Conservation (phyloP, 164 flowering plant species). For the Cinnamomum chago region DNA sequence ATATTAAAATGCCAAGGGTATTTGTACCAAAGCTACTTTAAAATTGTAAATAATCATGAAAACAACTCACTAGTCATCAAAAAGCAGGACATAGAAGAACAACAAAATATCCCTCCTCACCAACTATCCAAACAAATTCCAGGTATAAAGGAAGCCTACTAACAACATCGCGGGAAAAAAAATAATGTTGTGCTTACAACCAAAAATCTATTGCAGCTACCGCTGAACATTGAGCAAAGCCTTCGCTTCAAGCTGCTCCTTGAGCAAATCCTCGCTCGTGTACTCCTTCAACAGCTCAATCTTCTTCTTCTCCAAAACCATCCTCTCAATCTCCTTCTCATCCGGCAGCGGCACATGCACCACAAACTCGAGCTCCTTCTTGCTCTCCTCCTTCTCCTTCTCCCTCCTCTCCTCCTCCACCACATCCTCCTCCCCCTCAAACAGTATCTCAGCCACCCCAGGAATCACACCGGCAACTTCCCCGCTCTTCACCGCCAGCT, state of each 20-base stretch:
- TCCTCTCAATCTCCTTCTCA: constrained; percentile 89
- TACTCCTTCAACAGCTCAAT: constrained; percentile 77
- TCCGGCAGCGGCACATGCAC: constrained; percentile 92
- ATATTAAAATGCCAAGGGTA: too few species aligned
- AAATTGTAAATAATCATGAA: too few species aligned
- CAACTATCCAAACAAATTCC: too few species aligned
- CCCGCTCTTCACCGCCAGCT: constrained; percentile 70
- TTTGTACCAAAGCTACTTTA: too few species aligned
- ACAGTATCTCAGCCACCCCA: constrained; percentile 34
- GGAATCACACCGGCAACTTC: constrained; percentile 46
- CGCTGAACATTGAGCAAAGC: constrained; percentile 77
- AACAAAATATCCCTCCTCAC: too few species aligned
- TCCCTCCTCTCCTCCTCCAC: constrained; percentile 75
- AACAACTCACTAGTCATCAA: too few species aligned
- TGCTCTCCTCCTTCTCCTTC: constrained; percentile 28
- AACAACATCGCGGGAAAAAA: too few species aligned
- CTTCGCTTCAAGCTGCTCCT: constrained; percentile 83
- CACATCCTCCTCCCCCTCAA: constrained; percentile 83
- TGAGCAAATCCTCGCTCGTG: constrained; percentile 56
- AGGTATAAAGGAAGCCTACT: too few species aligned
- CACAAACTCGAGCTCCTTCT: constrained; percentile 61
- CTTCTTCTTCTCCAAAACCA: constrained; percentile 96
- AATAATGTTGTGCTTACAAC: too few species aligned
- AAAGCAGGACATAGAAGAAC: too few species aligned
- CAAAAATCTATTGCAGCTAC: constrained; percentile 12